Evolutionary conservation across 805 yeast genomes (phyloP), one percentile per base, ranked within the genome.

Genomic region (Clavispora santaluciae): DNA sequence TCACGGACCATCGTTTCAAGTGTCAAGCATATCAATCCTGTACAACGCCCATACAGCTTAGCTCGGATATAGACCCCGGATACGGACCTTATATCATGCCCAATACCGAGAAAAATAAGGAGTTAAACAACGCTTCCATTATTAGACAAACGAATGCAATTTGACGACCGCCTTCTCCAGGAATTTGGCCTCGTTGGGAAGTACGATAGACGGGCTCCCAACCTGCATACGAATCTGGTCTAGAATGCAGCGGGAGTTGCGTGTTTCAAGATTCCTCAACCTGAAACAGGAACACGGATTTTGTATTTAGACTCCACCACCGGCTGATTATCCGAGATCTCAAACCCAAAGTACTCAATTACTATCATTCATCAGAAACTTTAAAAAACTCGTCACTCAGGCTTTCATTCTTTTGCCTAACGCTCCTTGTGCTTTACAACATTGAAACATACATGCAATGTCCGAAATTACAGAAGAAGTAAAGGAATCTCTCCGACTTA

Each of bases 401-500:
- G 30, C 30, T 13, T 26, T 26, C 4, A 12, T 26, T 26, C 18
- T 24, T 24, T 24, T 24, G n/a, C n/a, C n/a, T n/a, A n/a, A n/a
- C n/a, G n/a, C 13, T 24, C n/a, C 9, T 13, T 25, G 21, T 10
- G n/a, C 17, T 16, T 12, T 16, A 8, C 6, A 20, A 22, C 13
- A 4, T 22, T 18, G 16, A 13, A 21, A 9, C 23, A 15, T 24
- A 31, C 18, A 18, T 31, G 31, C 30, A 35, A 45, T 47, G 50
- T 2, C 46, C 5, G 46, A 39, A 16, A 24, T 51, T 20, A 21
- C 48, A 4, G 54, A 51, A 8, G 56, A 51, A 12, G 50, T 54
- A 28, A 44, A 41, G 37, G 86, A 79, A 54, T 72, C 84, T 10
- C 60, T 83, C 37, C 66, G 81, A 40, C 65, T 80, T 35, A 80